phyloP scores from a whole-genome alignment of 805 yeast genomes.

The Teunomyces tritomae region DNA sequence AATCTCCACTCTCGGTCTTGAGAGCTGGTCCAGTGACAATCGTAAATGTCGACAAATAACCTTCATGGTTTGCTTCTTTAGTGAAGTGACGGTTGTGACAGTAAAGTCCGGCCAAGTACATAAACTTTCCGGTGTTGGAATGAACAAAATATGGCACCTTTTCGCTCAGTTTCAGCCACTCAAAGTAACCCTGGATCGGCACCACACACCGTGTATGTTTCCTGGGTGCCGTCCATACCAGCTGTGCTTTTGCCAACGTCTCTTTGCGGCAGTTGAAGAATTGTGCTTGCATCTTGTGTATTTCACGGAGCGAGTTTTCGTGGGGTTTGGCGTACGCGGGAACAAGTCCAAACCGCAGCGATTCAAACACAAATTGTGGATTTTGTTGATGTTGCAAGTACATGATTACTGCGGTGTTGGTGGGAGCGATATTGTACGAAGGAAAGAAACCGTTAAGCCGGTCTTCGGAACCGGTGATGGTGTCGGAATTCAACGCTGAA shows the following conservation, averaged over 20 bases:
- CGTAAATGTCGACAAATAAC: slow-evolving; percentile 51
- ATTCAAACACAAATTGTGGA: slow-evolving; percentile 30
- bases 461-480: slow-evolving; percentile 5
- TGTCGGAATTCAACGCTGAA: no score
- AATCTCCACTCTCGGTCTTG: slow-evolving; percentile 40
- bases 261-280: slow-evolving; percentile 79
- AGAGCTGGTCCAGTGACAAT: slow-evolving; percentile 71
- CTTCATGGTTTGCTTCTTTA: slow-evolving; percentile 13
- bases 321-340: slow-evolving; percentile 62
- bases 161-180: slow-evolving; percentile 56
- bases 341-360: slow-evolving; percentile 79
- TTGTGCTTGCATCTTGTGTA: slow-evolving; percentile 35
- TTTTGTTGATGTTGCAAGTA: slow-evolving; percentile 13
- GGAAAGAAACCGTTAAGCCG: slow-evolving; percentile 19
- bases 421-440: slow-evolving; percentile 64
- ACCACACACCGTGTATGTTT: slow-evolving; percentile 63
- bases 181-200: slow-evolving; percentile 82
- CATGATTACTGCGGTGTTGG: slow-evolving; percentile 46
- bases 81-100: slow-evolving; percentile 34
- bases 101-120: slow-evolving; percentile 59
- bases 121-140: slow-evolving; percentile 48
- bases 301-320: slow-evolving; percentile 20
- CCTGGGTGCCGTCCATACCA: slow-evolving; percentile 57
- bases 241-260: slow-evolving; percentile 44
- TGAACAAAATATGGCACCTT: slow-evolving; percentile 67